phyloP scores from a whole-genome alignment of 495 filamentous ascomycete species.

The Penicillium roqueforti region DNA sequence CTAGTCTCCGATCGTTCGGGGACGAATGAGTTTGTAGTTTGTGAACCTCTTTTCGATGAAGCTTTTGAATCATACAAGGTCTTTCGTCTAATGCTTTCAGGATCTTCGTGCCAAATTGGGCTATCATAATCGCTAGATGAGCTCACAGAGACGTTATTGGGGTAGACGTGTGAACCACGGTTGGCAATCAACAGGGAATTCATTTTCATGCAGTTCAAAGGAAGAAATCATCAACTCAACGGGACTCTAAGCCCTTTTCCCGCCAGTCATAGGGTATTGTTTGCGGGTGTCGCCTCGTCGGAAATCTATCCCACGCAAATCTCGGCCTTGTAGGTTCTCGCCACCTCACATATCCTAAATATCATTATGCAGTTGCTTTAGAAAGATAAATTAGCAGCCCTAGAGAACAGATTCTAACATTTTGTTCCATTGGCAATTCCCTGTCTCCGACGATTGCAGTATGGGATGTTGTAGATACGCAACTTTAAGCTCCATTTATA shows the following conservation, averaged over 20 bases:
- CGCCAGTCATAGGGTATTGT: neutral
- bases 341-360: neutral
- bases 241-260: constrained; percentile 1
- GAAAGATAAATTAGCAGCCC: neutral
- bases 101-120: neutral
- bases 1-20: neutral
- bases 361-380: neutral
- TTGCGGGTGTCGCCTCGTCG: constrained; percentile 1
- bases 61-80: neutral
- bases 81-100: neutral
- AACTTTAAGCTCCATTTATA: neutral
- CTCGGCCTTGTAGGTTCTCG: neutral
- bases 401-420: neutral
- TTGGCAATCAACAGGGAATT: neutral
- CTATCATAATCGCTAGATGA: constrained; percentile 7
- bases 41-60: neutral
- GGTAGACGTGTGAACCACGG: constrained; percentile 1
- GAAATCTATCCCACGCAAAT: constrained; percentile 1
- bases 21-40: neutral
- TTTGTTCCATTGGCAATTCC: constrained; percentile 26
- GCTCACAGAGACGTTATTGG: constrained; percentile 15
- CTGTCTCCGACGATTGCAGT: constrained; percentile 13
- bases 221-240: neutral
- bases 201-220: neutral
- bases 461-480: neutral